Base-by-base conservation (phyloP, 495 filamentous ascomycete species). In the Trichoderma gamsii region DNA sequence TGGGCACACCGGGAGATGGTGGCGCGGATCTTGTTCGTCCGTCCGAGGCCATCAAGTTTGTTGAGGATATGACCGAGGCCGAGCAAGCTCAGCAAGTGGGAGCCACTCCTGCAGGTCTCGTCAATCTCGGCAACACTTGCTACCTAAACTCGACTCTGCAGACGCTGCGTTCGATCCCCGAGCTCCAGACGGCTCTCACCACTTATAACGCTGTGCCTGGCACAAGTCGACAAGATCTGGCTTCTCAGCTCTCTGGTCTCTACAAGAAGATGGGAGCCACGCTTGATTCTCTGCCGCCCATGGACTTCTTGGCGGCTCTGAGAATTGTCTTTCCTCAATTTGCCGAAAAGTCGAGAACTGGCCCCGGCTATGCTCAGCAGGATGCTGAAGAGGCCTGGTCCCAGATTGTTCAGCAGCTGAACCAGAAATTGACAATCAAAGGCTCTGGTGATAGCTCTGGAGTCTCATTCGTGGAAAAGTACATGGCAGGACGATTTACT, bases 371-470 rank as follows among this genome's bases (percentile, higher is more conserved):
- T 74, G 92, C 94, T 9, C 95, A 99, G 74, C 95, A 99, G 78
- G 95, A 99, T 81, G 95, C 95, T 1, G 95, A 99, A 74, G 95
- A 99, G 76, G 96, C 93, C 21, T 99, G 94, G 91, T 96, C 96
- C 25, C 94, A 98, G 75, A 97, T 99, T 65, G 76, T 99, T 7
- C 86, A 87, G n/a, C 90, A 94, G 75, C 80, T 99, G 61, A 88
- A 90, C 41, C 84, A 89, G 70, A 96, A 91, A 75, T 78, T 97
- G 67, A 90, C 88, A 74, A 79, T 90, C 67, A 86, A 85, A 68
- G 84, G 85, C 4, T 64, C 65, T 13, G 43, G 41, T 61, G 71
- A 69, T 3, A 56, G 64, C 13, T 67, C 75, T 13, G 85, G 88
- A 7, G 73, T 79, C 2, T 92, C 91, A 0, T 98, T 96, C 72